Evolutionary conservation across 257 asterid genomes (phyloP).

Genomic region (Schizonepeta tenuifolia): DNA sequence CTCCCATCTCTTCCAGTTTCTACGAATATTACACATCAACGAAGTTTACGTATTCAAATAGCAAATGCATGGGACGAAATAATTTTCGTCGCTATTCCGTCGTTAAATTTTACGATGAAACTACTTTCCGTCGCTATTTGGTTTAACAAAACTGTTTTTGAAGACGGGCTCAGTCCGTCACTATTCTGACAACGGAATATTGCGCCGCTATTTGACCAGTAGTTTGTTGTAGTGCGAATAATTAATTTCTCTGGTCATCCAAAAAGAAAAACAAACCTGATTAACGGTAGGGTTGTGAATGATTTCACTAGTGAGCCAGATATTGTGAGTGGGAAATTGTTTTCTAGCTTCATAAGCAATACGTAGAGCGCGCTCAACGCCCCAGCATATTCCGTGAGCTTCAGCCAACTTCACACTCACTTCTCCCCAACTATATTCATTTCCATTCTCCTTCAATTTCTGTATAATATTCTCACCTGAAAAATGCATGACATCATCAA

Average conservation of each 20-base stretch:
- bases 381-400: conserved; percentile 86
- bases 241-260: no score
- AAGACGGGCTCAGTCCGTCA: no score
- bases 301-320: conserved; percentile 77
- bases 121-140: no score
- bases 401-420: conserved; percentile 90
- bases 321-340: conserved; percentile 77
- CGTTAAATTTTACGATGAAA: no score
- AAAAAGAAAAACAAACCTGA: conserved; percentile 41
- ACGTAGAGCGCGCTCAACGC: conserved; percentile 80
- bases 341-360: conserved; percentile 84
- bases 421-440: conserved; percentile 82
- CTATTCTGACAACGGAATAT: no score
- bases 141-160: no score
- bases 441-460: conserved; percentile 83
- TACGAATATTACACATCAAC: background rate
- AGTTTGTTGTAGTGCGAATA: no score
- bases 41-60: no score
- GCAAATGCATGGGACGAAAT: no score
- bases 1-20: conserved; percentile 13
- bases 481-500: background rate
- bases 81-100: no score
- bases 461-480: conserved; percentile 76
- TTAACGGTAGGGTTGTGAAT: conserved; percentile 88
- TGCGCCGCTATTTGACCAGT: no score